Percentiles rank a stretch among this genome's conserved stretches.
Conservation (phyloP, 495 filamentous ascomycete genomes). For the Rhypophila decipiens region DNA sequence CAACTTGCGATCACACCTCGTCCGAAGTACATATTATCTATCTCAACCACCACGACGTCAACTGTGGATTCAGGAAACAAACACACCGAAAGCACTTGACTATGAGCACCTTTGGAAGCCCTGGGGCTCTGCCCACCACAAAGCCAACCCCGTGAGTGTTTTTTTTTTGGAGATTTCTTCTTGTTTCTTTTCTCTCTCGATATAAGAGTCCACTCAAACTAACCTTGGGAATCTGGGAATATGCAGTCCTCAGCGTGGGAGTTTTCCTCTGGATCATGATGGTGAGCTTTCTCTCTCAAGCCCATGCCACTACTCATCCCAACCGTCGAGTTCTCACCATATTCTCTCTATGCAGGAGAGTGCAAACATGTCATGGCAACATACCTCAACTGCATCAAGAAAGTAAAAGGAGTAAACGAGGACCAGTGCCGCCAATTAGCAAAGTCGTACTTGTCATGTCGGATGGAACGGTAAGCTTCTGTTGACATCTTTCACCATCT, state of each 20-base stretch:
- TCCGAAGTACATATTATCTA: too few species aligned
- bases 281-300: slow-evolving; percentile 48
- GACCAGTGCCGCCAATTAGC: slow-evolving; percentile 76
- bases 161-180: background rate
- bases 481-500: too few species aligned
- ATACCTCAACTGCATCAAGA: slow-evolving; percentile 82
- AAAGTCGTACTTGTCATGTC: slow-evolving; percentile 80
- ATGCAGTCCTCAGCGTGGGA: slow-evolving; percentile 80
- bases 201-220: background rate
- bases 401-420: slow-evolving; percentile 74
- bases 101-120: slow-evolving; percentile 68
- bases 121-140: slow-evolving; percentile 62
- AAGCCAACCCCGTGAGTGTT: slow-evolving; percentile 72
- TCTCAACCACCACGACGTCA: too few species aligned
- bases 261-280: slow-evolving; percentile 94
- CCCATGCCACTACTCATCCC: background rate
- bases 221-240: background rate
- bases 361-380: slow-evolving; percentile 80
- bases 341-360: slow-evolving; percentile 56
- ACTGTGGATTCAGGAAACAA: too few species aligned
- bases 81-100: background rate
- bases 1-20: too few species aligned
- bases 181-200: slow-evolving; percentile 1
- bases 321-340: background rate
- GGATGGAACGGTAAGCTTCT: slow-evolving; percentile 79